A percentile compares a stretch with the other conserved stretches of the same genome.
Conservation (phyloP, 805 yeast species). For the Blastobotrys attinorum region DNA sequence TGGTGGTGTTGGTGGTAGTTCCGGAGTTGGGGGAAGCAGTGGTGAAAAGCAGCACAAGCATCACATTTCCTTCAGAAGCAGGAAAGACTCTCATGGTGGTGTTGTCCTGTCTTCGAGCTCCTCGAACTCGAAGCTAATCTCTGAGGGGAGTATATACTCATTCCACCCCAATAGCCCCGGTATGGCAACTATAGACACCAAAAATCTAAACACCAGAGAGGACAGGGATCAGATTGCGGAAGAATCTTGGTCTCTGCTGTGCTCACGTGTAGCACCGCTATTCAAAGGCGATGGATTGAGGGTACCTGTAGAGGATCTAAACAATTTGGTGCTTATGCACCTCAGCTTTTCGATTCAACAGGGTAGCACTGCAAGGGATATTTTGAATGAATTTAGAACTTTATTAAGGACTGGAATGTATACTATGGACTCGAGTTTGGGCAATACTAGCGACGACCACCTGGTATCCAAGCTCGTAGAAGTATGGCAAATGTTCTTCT, state of each 20-base stretch:
- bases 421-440: constrained; percentile 9
- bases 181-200: constrained; percentile 24
- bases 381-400: constrained; percentile 40
- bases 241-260: constrained; percentile 43
- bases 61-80: constrained; percentile 29
- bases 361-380: constrained; percentile 30
- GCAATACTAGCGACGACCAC: constrained; percentile 19
- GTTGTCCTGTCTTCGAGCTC: constrained; percentile 34
- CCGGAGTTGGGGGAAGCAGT: constrained; percentile 11
- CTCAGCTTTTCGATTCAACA: constrained; percentile 33
- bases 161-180: constrained; percentile 33
- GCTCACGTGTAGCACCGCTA: constrained; percentile 37
- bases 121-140: constrained; percentile 34
- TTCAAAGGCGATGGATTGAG: constrained; percentile 42
- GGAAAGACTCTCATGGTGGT: constrained; percentile 32
- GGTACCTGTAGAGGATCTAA: constrained; percentile 51
- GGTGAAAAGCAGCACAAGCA: constrained; percentile 26
- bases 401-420: constrained; percentile 38
- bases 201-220: constrained; percentile 23
- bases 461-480: constrained; percentile 27
- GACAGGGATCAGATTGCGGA: constrained; percentile 34
- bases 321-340: constrained; percentile 38
- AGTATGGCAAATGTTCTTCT: constrained; percentile 52
- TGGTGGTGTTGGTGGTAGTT: no score
- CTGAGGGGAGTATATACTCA: constrained; percentile 36